phyloP scores from a whole-genome alignment of 2,329 filamentous ascomycete genomes.

The Colletotrichum brevisporum region DNA sequence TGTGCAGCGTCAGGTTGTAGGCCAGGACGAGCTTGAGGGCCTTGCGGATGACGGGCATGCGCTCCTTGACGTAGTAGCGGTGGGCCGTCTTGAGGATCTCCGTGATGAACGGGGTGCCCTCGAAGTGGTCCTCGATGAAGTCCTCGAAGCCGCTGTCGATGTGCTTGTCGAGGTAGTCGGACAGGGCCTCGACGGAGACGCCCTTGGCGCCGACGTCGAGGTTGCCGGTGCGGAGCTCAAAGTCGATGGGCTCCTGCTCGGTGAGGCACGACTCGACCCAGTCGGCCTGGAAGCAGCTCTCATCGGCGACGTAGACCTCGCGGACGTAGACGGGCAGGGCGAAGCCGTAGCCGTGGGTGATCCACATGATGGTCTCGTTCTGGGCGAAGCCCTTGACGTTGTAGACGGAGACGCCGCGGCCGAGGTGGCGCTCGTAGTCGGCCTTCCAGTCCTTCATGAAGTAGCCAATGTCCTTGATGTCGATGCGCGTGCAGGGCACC shows the following conservation, averaged over 20 bases:
- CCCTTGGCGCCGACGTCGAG: conserved; percentile 92
- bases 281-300: conserved; percentile 92
- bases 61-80: conserved; percentile 91
- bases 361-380: conserved; percentile 83
- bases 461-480: conserved; percentile 98
- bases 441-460: conserved; percentile 99
- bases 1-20: conserved; percentile 94
- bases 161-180: conserved; percentile 95
- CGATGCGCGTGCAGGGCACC: conserved; percentile 96
- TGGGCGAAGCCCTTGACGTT: conserved; percentile 90
- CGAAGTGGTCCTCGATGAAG: conserved; percentile 96
- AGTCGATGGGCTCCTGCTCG: conserved; percentile 80
- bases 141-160: conserved; percentile 92
- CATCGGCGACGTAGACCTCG: conserved; percentile 92
- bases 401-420: conserved; percentile 88
- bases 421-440: conserved; percentile 93
- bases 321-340: conserved; percentile 93
- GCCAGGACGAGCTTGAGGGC: conserved; percentile 94
- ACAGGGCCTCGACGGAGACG: conserved; percentile 83
- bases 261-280: conserved; percentile 87
- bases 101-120: conserved; percentile 93
- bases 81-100: conserved; percentile 97
- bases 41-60: conserved; percentile 92
- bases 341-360: conserved; percentile 96
- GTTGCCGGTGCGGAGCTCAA: conserved; percentile 89